Base-by-base conservation (phyloP, 768 basidiomycete species). In the Auricularia auricula-judae region DNA sequence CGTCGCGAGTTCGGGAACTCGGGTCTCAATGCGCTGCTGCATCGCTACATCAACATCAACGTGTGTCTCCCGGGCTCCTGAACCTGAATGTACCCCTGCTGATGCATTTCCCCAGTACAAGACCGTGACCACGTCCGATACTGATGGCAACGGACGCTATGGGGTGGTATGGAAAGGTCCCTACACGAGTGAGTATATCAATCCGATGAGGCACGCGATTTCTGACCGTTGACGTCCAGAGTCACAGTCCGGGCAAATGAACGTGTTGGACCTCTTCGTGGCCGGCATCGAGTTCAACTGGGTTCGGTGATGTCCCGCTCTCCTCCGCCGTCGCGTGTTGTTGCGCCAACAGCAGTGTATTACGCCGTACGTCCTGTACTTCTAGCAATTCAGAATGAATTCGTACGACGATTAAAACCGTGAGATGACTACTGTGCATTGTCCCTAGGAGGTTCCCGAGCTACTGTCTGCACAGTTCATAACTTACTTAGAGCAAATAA, bases 251-350 rank as follows among this genome's bases (percentile, higher is more conserved):
- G 56, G 56, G 4, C 56, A 59, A 18, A 23, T 23, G 29, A 59
- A 59, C 56, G 56, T 34, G 4, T 29, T 59, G 11, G 56, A 59
- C 29, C 29, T 35, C 4, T 23, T 59, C 18, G 34, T 35, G 23
- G 56, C 56, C 23, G 56, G 56, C 56, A 18, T 59, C 56, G 56
- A 59, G 56, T 29, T 59, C 56, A 59, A 59, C 56, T 59, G 56
- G 56, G 11, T 7, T 5, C 56, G 56, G 7, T 59, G 54, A 59
- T 7, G 8, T 42, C 39, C 7, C 39, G 4, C 7, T 14, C 39
- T 4, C 1, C 39, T 14, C 39, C 8, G 39, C 12, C 39, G 39
- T 42, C 7, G 8, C 1, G 7, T 42, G 39, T 42, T 8, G 7
- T 8, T 3, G 29, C 29, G 29, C 29, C 29, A 29, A 29, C 29